Percentiles rank a stretch among this genome's conserved stretches.
Evolutionary conservation across 2,329 filamentous ascomycete species (phyloP).

Genomic region (Colletotrichum sp.): DNA sequence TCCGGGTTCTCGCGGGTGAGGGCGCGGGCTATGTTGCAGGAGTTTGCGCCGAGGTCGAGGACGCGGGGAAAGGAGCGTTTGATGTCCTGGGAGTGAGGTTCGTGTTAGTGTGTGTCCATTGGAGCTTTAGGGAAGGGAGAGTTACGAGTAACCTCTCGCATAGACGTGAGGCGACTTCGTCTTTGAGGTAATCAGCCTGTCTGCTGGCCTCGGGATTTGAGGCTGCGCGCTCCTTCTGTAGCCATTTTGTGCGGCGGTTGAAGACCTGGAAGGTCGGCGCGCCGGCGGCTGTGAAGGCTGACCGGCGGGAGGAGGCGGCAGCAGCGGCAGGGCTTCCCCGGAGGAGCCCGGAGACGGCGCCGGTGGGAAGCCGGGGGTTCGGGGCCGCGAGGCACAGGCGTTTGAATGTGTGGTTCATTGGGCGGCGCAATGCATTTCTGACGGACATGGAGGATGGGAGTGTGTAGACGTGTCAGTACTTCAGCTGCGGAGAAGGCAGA

Average conservation of each 20-base stretch:
- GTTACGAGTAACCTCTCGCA: slow-evolving; percentile 83
- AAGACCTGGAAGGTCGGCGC: slow-evolving; percentile 88
- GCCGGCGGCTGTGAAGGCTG: slow-evolving; percentile 77
- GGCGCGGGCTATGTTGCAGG: slow-evolving; percentile 89
- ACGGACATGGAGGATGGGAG: slow-evolving; percentile 2
- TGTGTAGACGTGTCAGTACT: neutral
- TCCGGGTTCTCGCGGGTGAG: slow-evolving; percentile 75
- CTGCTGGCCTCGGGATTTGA: slow-evolving; percentile 72
- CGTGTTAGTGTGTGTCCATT: neutral
- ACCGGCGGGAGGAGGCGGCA: slow-evolving; percentile 42
- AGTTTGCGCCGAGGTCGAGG: slow-evolving; percentile 93
- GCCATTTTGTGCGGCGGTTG: slow-evolving; percentile 84
- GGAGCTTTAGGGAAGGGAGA: neutral
- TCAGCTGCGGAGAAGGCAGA: neutral
- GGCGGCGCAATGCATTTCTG: slow-evolving; percentile 17
- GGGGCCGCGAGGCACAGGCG: slow-evolving; percentile 6
- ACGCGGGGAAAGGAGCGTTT: slow-evolving; percentile 84
- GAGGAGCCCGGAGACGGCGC: neutral
- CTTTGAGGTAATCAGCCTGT: slow-evolving; percentile 88
- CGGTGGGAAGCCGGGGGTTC: neutral
- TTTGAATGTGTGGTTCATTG: slow-evolving; percentile 18
- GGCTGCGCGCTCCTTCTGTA: slow-evolving; percentile 89
- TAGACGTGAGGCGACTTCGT: slow-evolving; percentile 85
- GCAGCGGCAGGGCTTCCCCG: neutral
- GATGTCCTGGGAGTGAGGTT: slow-evolving; percentile 72